phyloP scores from a whole-genome alignment of 108 stramenopile species.

The Craspedostauros australis region DNA sequence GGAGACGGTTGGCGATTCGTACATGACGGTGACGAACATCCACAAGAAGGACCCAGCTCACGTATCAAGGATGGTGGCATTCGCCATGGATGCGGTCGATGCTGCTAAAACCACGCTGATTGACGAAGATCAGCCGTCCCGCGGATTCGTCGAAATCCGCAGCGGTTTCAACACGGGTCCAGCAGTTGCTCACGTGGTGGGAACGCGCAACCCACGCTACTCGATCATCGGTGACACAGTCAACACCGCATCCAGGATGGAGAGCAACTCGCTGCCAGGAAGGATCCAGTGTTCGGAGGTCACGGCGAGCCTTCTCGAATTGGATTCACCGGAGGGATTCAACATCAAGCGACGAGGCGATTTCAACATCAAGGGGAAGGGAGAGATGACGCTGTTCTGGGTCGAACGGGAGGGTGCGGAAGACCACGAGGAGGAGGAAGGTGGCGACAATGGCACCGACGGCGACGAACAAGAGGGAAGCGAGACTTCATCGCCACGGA shows the following conservation, averaged over 20 bases:
- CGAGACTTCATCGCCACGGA: too few species aligned
- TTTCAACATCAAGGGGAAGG: too few species aligned
- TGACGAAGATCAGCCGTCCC: neutral
- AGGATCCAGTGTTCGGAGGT: constrained; percentile 40
- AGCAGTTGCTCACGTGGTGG: constrained; percentile 34
- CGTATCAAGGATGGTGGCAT: constrained; percentile 40
- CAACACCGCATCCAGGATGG: constrained; percentile 59
- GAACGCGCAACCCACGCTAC: constrained; percentile 26
- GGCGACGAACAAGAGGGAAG: too few species aligned
- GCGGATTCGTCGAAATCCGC: constrained; percentile 22
- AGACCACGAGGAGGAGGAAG: too few species aligned
- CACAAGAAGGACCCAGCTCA: constrained; percentile 33
- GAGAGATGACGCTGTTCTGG: too few species aligned
- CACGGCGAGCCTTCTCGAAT: too few species aligned
- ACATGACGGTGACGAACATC: constrained; percentile 33
- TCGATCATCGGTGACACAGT: constrained; percentile 68
- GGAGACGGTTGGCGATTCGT: constrained; percentile 54
- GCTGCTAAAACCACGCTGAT: neutral
- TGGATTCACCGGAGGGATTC: too few species aligned
- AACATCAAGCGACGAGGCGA: too few species aligned
- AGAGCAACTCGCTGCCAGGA: constrained; percentile 33
- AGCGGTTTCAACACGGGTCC: constrained; percentile 42
- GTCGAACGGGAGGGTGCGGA: too few species aligned
- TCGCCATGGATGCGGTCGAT: constrained; percentile 25
- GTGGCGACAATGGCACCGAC: too few species aligned